Conservation (phyloP, 2,329 filamentous ascomycete species). For the Alternaria brassicicola region DNA sequence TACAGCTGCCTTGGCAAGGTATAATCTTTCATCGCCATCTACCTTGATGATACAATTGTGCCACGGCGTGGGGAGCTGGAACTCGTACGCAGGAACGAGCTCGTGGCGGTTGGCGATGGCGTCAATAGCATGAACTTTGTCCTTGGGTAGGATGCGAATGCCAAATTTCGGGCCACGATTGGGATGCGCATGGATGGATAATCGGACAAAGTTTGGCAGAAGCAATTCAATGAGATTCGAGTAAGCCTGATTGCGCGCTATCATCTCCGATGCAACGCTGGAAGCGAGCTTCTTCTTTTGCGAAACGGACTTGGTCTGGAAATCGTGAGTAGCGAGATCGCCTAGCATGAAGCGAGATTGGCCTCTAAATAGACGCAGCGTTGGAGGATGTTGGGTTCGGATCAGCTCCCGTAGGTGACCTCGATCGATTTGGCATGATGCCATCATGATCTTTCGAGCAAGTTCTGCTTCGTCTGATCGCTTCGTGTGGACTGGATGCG, state of each 20-base stretch:
- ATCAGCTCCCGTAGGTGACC: conserved; percentile 37
- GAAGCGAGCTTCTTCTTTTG: conserved; percentile 47
- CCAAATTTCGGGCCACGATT: conserved; percentile 54
- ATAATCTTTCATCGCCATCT: conserved; percentile 37
- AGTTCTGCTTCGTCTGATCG: conserved; percentile 37
- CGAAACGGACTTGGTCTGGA: conserved; percentile 32
- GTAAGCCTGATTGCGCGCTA: conserved; percentile 55
- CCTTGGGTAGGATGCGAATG: conserved; percentile 48
- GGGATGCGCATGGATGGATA: conserved; percentile 56
- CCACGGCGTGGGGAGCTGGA: conserved; percentile 53
- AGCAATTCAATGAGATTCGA: conserved; percentile 56
- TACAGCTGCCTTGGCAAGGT: conserved; percentile 35
- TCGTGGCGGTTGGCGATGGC: conserved; percentile 38
- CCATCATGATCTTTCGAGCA: conserved; percentile 40
- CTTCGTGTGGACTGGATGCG: conserved; percentile 39
- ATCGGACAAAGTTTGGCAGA: conserved; percentile 54
- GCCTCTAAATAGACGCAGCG: conserved; percentile 44
- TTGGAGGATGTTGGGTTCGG: conserved; percentile 33
- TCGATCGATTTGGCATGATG: conserved; percentile 33
- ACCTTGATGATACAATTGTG: conserved; percentile 52
- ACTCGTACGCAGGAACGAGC: conserved; percentile 35
- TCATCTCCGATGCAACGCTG: conserved; percentile 48
- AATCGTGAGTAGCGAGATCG: conserved; percentile 37
- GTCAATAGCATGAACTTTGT: conserved; percentile 41
- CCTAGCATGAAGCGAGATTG: conserved; percentile 50